Percentiles rank a stretch among this genome's conserved stretches.
Conservation (phyloP, 2,329 filamentous ascomycete species). For the Corniculantispora saksenae region DNA sequence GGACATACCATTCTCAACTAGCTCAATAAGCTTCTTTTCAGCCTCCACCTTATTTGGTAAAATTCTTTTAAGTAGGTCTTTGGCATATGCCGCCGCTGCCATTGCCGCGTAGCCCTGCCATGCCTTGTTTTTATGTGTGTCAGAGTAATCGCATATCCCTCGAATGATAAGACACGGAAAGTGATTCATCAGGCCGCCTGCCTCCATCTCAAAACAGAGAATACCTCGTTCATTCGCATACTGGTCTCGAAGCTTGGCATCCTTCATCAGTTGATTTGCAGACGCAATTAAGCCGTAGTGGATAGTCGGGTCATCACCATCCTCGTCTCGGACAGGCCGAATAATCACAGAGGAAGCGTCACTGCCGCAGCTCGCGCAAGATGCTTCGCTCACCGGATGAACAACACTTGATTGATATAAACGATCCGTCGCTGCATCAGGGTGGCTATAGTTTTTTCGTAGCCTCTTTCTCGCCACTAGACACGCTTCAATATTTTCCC, state of each 20-base stretch:
- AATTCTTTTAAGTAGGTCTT: constrained; percentile 6
- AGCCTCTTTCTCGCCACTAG: too few species aligned
- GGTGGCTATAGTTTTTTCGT: too few species aligned
- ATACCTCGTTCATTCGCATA: neutral
- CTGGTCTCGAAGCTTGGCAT: constrained; percentile 18
- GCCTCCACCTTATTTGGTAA: too few species aligned
- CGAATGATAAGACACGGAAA: constrained; percentile 36
- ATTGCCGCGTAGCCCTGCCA: constrained; percentile 38
- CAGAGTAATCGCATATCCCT: constrained; percentile 40
- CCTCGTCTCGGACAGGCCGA: too few species aligned
- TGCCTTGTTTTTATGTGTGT: constrained; percentile 37
- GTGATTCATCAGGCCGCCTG: constrained; percentile 25
- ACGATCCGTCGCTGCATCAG: too few species aligned
- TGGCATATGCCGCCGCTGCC: constrained; percentile 29
- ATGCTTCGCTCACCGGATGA: too few species aligned
- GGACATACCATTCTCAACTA: neutral
- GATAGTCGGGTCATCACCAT: constrained; percentile 20
- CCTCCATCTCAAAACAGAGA: constrained; percentile 31
- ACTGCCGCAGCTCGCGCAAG: too few species aligned
- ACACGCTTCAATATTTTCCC: too few species aligned
- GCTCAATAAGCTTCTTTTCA: too few species aligned
- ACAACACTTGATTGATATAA: too few species aligned
- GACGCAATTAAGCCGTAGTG: constrained; percentile 26
- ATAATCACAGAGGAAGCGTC: too few species aligned
- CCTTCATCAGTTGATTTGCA: constrained; percentile 25